Evolutionary conservation across 148 eudicot genomes (phyloP).

Genomic region (Talinum fruticosum): DNA sequence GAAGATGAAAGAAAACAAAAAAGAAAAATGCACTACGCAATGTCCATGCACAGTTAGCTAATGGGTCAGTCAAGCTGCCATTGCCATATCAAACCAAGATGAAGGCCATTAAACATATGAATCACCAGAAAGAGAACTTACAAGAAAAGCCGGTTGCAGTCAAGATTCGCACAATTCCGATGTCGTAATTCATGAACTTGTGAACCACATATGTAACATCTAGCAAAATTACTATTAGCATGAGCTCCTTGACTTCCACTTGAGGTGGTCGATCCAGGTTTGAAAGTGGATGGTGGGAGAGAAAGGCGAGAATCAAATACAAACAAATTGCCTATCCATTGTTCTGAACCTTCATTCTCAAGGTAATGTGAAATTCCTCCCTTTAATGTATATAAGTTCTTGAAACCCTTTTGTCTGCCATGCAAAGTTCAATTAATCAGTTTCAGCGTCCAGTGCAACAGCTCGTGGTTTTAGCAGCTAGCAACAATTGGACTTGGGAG

Average conservation of each 20-base stretch:
- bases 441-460: background rate
- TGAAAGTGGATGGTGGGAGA: constrained; percentile 77
- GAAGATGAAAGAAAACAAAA: background rate
- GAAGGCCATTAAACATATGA: background rate
- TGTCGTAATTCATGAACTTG: constrained; percentile 75
- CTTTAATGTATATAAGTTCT: constrained; percentile 73
- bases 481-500: background rate
- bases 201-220: constrained; percentile 76
- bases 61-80: background rate
- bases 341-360: constrained; percentile 65
- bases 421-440: background rate
- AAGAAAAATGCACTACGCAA: background rate
- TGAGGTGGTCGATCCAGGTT: constrained; percentile 42
- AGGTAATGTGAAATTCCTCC: constrained; percentile 94
- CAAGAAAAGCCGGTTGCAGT: constrained; percentile 95
- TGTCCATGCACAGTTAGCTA: background rate
- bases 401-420: constrained; percentile 71
- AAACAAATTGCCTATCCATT: constrained; percentile 88
- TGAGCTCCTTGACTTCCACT: constrained; percentile 26
- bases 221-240: constrained; percentile 50
- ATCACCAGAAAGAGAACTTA: constrained; percentile 39
- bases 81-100: background rate
- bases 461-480: background rate
- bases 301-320: constrained; percentile 93
- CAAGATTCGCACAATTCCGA: constrained; percentile 92